Evolutionary conservation across 345 rosid genomes (phyloP).

Genomic region (Melaleuca quinquenervia): DNA sequence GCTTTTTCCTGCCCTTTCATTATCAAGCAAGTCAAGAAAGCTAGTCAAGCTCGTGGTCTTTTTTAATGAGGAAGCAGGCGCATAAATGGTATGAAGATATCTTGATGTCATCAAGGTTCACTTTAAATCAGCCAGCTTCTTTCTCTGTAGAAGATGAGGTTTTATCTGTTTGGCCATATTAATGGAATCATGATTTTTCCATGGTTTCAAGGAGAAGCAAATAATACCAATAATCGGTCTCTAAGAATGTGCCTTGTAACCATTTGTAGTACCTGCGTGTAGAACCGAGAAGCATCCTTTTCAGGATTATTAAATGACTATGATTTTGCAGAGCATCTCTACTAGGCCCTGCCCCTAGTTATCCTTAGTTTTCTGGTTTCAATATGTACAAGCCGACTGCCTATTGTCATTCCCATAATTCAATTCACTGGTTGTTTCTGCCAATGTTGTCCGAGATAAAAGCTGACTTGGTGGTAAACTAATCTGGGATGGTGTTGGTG

Average conservation of each 20-base stretch:
- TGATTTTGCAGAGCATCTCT: neutral
- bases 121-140: neutral
- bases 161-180: neutral
- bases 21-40: neutral
- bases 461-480: neutral
- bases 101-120: neutral
- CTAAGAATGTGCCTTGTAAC: neutral
- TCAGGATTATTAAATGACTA: neutral
- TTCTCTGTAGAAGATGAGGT: neutral
- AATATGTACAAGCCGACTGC: neutral
- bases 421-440: neutral
- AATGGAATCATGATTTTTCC: neutral
- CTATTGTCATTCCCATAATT: neutral
- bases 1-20: neutral
- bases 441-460: neutral
- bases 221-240: neutral
- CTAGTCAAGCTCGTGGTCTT: neutral
- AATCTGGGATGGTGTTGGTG: neutral
- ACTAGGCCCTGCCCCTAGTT: neutral
- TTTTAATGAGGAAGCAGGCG: neutral
- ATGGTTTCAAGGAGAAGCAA: neutral
- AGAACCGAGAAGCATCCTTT: neutral
- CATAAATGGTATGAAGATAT: neutral
- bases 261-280: neutral
- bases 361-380: neutral